phyloP scores from a whole-genome alignment of 768 basidiomycete genomes.

The Naematelia encephala region DNA sequence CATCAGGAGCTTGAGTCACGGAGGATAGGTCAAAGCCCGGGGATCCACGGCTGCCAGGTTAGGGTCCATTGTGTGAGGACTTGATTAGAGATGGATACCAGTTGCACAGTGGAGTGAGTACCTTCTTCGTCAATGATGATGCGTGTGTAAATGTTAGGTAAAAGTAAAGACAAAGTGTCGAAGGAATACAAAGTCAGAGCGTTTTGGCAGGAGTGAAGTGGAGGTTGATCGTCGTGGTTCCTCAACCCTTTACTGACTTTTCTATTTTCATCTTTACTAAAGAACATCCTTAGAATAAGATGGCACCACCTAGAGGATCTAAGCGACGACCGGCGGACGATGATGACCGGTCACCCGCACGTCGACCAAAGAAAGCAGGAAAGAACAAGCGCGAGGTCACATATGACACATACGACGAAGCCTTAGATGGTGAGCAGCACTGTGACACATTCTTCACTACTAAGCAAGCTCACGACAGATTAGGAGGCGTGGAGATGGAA shows the following conservation, averaged over 20 bases:
- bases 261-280: neutral
- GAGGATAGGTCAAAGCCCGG: neutral
- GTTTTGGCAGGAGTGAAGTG: neutral
- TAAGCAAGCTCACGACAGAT: neutral
- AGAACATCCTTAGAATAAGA: neutral
- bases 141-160: too few relatives aligned
- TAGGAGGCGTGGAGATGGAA: conserved; percentile 48
- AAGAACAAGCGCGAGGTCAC: conserved; percentile 38
- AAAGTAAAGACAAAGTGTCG: neutral
- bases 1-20: neutral
- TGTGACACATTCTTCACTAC: conserved; percentile 1
- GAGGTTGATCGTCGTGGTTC: neutral
- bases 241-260: neutral
- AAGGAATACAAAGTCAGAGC: neutral
- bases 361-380: conserved; percentile 22
- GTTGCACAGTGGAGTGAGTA: too few relatives aligned
- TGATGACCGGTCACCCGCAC: conserved; percentile 20
- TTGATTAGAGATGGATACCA: too few relatives aligned
- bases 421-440: conserved; percentile 49
- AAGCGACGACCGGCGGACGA: conserved; percentile 23
- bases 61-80: too few relatives aligned
- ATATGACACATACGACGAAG: conserved; percentile 50
- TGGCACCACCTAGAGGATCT: conserved; percentile 16
- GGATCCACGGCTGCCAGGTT: too few relatives aligned
- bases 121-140: too few relatives aligned